A percentile compares a stretch with the other conserved stretches of the same genome.
Conservation (phyloP, 768 basidiomycete genomes). For the Hortiboletus campestris region DNA sequence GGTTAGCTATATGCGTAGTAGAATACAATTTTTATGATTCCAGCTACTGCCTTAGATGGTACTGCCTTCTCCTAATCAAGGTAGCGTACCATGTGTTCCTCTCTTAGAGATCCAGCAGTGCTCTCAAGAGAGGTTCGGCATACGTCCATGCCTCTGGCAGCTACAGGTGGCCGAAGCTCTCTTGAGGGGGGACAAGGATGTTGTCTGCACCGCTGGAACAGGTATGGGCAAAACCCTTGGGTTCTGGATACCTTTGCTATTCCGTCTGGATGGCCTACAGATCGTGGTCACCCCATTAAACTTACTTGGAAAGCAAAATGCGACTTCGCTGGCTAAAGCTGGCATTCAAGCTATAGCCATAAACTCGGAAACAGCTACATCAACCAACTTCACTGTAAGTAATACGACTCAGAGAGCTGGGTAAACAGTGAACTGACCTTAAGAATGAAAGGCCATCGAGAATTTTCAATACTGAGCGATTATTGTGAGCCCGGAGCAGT, state of each 20-base stretch:
- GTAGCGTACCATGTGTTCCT: no score
- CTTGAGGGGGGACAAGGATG: slow-evolving; percentile 18
- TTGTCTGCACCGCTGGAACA: slow-evolving; percentile 3
- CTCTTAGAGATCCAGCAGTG: no score
- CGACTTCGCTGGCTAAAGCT: background rate
- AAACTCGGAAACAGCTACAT: background rate
- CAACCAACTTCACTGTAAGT: background rate
- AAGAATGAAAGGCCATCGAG: background rate
- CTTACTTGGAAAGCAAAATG: slow-evolving; percentile 24
- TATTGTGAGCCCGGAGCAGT: slow-evolving; percentile 4
- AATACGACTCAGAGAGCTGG: no score
- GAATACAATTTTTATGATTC: no score
- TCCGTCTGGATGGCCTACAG: slow-evolving; percentile 14
- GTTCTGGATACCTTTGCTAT: slow-evolving; percentile 34
- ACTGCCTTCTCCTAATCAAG: no score
- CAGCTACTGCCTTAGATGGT: no score
- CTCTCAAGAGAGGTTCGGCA: no score
- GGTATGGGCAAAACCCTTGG: slow-evolving; percentile 15
- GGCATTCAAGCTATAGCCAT: slow-evolving; percentile 17
- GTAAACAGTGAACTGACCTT: no score
- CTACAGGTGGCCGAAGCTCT: slow-evolving; percentile 14
- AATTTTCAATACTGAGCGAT: background rate
- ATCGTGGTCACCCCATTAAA: slow-evolving; percentile 28
- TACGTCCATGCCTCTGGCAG: slow-evolving; percentile 20
- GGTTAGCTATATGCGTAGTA: no score